These are phyloP conservation scores for Pseudognaphalium luteoalbum DNA, from an alignment of 129 eudicot species.

Conservation along the genomic window DNA sequence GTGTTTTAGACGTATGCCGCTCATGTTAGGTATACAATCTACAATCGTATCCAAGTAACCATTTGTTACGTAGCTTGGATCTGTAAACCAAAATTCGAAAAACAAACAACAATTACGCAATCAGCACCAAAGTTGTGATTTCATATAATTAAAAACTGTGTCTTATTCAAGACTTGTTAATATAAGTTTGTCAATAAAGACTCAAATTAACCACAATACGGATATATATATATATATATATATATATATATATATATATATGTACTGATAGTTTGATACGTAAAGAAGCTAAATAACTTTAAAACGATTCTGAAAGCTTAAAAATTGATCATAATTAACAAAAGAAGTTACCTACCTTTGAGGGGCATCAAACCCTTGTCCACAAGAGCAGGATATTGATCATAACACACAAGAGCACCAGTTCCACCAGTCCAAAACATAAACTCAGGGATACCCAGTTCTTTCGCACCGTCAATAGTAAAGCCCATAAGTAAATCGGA, in stretches of 20 bases:
- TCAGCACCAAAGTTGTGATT: neutral
- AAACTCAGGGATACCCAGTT: slow-evolving; percentile 41
- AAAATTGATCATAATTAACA: neutral
- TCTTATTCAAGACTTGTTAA: too few species aligned
- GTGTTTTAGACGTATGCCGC: slow-evolving; percentile 34
- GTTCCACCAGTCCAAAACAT: slow-evolving; percentile 44
- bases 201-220: too few species aligned
- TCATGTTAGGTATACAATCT: slow-evolving; percentile 44
- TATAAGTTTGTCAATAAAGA: too few species aligned
- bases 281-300: neutral
- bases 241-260: too few species aligned
- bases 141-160: too few species aligned
- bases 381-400: slow-evolving; percentile 34
- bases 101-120: neutral
- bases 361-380: slow-evolving; percentile 45
- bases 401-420: slow-evolving; percentile 40
- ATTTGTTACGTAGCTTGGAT: slow-evolving; percentile 28
- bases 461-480: slow-evolving; percentile 36
- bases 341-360: slow-evolving; percentile 42
- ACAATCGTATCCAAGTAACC: slow-evolving; percentile 38
- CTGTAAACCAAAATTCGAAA: slow-evolving; percentile 12
- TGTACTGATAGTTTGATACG: neutral
- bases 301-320: neutral
- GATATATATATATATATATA: too few species aligned
- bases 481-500: slow-evolving; percentile 49